Conservation (phyloP, 2,329 filamentous ascomycete species). For the Fusarium drepaniforme region DNA sequence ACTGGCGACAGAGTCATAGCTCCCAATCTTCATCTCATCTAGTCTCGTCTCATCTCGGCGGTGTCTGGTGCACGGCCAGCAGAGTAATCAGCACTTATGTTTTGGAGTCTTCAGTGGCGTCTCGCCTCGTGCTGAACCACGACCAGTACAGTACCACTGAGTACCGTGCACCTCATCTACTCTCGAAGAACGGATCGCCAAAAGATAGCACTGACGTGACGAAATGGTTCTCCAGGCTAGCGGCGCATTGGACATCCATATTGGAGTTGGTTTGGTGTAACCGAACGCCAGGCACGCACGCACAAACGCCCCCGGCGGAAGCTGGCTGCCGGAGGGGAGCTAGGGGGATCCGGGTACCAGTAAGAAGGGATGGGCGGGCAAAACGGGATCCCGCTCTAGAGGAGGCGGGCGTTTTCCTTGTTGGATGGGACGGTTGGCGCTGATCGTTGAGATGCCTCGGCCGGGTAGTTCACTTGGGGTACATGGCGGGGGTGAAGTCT, state of each 20-base stretch:
- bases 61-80: not conserved
- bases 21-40: not conserved
- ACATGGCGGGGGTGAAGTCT: not conserved
- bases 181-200: not conserved
- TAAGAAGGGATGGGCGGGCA: not conserved
- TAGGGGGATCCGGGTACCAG: not conserved
- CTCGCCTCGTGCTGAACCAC: not conserved
- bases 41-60: not conserved
- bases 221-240: not conserved
- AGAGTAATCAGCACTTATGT: not conserved
- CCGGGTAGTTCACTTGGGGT: not conserved
- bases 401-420: conserved; percentile 6
- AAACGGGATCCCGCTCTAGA: not conserved
- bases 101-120: not conserved
- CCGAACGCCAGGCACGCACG: conserved; percentile 3
- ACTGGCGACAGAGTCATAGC: not conserved
- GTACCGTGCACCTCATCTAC: not conserved
- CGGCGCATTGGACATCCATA: not conserved
- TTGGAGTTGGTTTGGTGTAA: conserved; percentile 2
- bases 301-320: not conserved
- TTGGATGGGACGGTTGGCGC: not conserved
- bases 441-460: not conserved
- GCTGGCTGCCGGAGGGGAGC: conserved; percentile 3
- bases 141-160: not conserved
- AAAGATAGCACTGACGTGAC: not conserved